These are phyloP conservation scores for Abelmoschus esculentus DNA, from an alignment of 345 rosid species.

Conservation along the genomic window DNA sequence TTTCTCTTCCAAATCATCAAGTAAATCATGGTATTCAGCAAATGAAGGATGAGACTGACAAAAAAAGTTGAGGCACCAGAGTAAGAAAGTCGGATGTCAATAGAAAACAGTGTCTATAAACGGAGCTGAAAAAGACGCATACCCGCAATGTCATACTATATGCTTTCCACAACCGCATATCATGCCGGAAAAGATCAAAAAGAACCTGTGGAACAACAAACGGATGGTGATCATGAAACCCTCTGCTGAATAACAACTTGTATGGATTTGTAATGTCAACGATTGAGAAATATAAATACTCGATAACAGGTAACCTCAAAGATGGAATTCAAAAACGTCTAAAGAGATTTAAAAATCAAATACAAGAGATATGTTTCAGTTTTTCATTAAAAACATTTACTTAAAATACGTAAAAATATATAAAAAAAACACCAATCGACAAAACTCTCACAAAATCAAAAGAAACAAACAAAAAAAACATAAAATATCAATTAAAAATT, in stretches of 20 bases:
- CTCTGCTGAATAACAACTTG: background rate
- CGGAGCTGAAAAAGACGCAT: background rate
- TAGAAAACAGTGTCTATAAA: background rate
- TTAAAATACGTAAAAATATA: too few species aligned
- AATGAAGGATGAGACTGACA: conserved; percentile 59
- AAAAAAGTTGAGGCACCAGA: background rate
- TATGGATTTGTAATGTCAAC: background rate
- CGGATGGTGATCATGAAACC: background rate
- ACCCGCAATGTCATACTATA: conserved; percentile 77
- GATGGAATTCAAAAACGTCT: background rate
- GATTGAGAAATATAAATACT: background rate
- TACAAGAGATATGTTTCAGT: background rate
- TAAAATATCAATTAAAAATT: too few species aligned
- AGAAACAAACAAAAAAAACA: background rate
- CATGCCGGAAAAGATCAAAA: conserved; percentile 74
- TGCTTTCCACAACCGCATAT: conserved; percentile 77
- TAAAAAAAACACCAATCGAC: too few species aligned
- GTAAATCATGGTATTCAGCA: conserved; percentile 68
- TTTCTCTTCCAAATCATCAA: conserved; percentile 49
- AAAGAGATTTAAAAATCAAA: background rate
- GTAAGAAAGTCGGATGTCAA: conserved; percentile 3
- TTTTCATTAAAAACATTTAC: too few species aligned
- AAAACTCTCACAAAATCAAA: too few species aligned
- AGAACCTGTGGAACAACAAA: conserved; percentile 51
- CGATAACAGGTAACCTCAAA: background rate